Evolutionary conservation across 2,329 filamentous ascomycete genomes (phyloP).

Genomic region (Paecilomyces dactylethromorphus): DNA sequence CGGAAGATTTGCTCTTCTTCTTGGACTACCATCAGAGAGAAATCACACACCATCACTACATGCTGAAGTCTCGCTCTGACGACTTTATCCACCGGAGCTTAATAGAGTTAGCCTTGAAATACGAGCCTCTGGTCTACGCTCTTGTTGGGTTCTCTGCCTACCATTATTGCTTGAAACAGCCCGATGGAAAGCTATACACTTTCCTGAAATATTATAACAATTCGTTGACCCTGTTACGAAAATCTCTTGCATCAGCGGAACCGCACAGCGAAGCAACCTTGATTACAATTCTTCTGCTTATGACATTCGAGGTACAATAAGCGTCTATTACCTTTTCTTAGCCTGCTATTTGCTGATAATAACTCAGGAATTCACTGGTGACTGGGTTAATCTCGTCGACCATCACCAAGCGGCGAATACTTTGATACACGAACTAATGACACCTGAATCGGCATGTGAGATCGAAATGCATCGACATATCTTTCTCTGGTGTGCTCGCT

Average conservation of each 20-base stretch:
- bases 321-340: slow-evolving; percentile 2
- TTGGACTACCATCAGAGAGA: slow-evolving; percentile 71
- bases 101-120: slow-evolving; percentile 64
- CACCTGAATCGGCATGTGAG: slow-evolving; percentile 65
- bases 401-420: slow-evolving; percentile 86
- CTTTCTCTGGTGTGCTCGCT: slow-evolving; percentile 82
- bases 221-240: slow-evolving; percentile 70
- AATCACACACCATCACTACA: slow-evolving; percentile 77
- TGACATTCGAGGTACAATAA: slow-evolving; percentile 75
- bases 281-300: slow-evolving; percentile 82
- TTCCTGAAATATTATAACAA: slow-evolving; percentile 89
- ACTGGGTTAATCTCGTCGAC: slow-evolving; percentile 89
- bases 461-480: slow-evolving; percentile 66
- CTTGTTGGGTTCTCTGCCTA: slow-evolving; percentile 86
- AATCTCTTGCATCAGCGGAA: slow-evolving; percentile 63
- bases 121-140: slow-evolving; percentile 79
- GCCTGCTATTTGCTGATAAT: slow-evolving; percentile 8
- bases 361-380: slow-evolving; percentile 78
- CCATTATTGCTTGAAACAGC: slow-evolving; percentile 65
- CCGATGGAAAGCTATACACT: slow-evolving; percentile 66
- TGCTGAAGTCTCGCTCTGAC: slow-evolving; percentile 62
- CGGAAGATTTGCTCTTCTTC: slow-evolving; percentile 68
- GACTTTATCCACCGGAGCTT: slow-evolving; percentile 69
- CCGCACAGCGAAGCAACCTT: slow-evolving; percentile 68
- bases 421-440: slow-evolving; percentile 71